Conservation (phyloP, 164 flowering plant genomes). For the Malania oleifera region DNA sequence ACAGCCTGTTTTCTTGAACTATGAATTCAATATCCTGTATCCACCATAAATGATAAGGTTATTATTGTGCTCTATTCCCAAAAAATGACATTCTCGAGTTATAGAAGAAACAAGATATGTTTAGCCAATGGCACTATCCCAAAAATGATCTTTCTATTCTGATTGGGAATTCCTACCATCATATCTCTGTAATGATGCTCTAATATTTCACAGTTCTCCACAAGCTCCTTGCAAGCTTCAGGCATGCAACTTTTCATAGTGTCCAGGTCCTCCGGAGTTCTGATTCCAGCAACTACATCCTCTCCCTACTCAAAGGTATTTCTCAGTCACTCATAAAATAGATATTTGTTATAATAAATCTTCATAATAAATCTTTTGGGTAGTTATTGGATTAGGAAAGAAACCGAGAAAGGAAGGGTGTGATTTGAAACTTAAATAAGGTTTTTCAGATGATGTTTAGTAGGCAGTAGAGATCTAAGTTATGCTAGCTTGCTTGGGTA, state of each 20-base stretch:
- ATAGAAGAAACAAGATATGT: background rate
- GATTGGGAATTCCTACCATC: conserved; percentile 52
- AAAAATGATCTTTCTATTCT: too few species aligned
- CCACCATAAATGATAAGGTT: background rate
- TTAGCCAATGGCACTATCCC: too few species aligned
- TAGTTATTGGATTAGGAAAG: too few species aligned
- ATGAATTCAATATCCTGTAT: conserved; percentile 96
- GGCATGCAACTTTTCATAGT: conserved; percentile 87
- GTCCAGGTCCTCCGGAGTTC: conserved; percentile 89
- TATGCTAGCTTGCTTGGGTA: too few species aligned
- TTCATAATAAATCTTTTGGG: too few species aligned
- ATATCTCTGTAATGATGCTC: conserved; percentile 96
- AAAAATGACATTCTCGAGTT: background rate
- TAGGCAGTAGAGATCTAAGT: too few species aligned
- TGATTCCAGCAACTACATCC: conserved; percentile 97
- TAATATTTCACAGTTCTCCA: conserved; percentile 89
- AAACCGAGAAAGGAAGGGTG: too few species aligned
- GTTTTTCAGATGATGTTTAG: too few species aligned
- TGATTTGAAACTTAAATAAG: too few species aligned
- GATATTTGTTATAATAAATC: background rate
- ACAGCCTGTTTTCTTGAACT: conserved; percentile 91
- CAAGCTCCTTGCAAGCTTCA: conserved; percentile 85
- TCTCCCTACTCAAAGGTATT: conserved; percentile 66
- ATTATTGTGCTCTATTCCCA: background rate
- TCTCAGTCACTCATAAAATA: background rate